Evolutionary conservation across 345 rosid genomes (phyloP).

Genomic region (Bretschneidera sinensis): DNA sequence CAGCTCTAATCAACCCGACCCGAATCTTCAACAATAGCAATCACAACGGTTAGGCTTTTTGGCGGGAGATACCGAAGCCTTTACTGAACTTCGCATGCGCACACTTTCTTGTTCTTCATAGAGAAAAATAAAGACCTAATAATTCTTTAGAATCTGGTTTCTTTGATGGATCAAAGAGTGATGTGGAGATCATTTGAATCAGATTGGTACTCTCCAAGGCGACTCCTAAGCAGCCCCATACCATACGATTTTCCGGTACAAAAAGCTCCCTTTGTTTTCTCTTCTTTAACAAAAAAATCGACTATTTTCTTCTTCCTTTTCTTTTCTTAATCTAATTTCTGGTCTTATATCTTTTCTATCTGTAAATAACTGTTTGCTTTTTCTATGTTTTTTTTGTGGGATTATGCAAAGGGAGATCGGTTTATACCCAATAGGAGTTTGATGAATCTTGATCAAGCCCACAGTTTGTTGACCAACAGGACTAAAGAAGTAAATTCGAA

Average conservation of each 20-base stretch:
- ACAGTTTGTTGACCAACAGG: slow-evolving; percentile 34
- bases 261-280: neutral
- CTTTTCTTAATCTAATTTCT: too few species aligned
- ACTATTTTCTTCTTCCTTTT: neutral
- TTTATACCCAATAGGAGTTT: slow-evolving; percentile 48
- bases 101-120: neutral
- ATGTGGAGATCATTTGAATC: slow-evolving; percentile 18
- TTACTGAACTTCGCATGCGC: neutral
- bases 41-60: slow-evolving; percentile 23
- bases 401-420: slow-evolving; percentile 36
- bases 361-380: neutral
- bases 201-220: slow-evolving; percentile 44
- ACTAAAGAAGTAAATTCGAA: slow-evolving; percentile 14
- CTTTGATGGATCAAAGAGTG: slow-evolving; percentile 28
- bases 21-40: neutral
- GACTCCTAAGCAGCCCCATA: slow-evolving; percentile 32
- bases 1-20: slow-evolving; percentile 4
- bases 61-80: slow-evolving; percentile 24
- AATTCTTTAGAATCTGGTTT: neutral
- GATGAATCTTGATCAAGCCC: slow-evolving; percentile 64
- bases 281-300: neutral
- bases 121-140: neutral
- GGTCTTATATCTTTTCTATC: neutral
- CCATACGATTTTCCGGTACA: slow-evolving; percentile 34
- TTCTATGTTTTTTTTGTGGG: slow-evolving; percentile 3